phyloP scores from a whole-genome alignment of 2,329 filamentous ascomycete species.

The Huntiella savannae region DNA sequence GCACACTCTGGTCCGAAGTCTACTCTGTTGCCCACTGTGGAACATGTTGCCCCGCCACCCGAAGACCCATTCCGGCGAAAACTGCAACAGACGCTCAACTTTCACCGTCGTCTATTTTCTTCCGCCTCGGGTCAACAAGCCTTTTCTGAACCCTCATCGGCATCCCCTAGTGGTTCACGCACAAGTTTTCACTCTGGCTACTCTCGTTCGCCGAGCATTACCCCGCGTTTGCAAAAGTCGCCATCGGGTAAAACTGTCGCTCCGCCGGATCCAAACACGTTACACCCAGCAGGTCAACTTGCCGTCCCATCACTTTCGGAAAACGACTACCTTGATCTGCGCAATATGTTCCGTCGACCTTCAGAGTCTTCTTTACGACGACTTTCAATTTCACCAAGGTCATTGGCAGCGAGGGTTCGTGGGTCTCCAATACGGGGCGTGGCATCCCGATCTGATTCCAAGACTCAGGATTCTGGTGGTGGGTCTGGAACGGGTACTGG shows the following conservation, averaged over 20 bases:
- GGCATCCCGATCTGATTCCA: too few species aligned
- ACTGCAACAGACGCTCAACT: not conserved
- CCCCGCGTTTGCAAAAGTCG: not conserved
- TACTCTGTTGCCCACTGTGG: too few species aligned
- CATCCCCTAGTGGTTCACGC: not conserved
- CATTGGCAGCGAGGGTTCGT: not conserved
- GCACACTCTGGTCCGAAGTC: too few species aligned
- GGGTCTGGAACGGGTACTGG: too few species aligned
- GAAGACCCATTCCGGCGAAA: not conserved
- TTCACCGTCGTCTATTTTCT: not conserved
- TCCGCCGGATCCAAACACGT: not conserved
- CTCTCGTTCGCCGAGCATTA: not conserved
- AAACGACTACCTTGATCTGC: conserved; percentile 9
- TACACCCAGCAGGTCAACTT: not conserved
- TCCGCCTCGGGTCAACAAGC: not conserved
- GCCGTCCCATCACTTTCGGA: conserved; percentile 8
- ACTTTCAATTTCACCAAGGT: not conserved
- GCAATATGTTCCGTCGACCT: conserved; percentile 10
- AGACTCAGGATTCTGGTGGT: too few species aligned
- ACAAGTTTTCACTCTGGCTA: not conserved
- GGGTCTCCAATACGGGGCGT: not conserved
- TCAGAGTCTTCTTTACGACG: conserved; percentile 3
- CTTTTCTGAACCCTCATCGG: not conserved
- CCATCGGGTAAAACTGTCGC: not conserved
- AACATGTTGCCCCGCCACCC: too few species aligned